phyloP scores from a whole-genome alignment of 2,329 filamentous ascomycete species.

The Botrytis elliptica region DNA sequence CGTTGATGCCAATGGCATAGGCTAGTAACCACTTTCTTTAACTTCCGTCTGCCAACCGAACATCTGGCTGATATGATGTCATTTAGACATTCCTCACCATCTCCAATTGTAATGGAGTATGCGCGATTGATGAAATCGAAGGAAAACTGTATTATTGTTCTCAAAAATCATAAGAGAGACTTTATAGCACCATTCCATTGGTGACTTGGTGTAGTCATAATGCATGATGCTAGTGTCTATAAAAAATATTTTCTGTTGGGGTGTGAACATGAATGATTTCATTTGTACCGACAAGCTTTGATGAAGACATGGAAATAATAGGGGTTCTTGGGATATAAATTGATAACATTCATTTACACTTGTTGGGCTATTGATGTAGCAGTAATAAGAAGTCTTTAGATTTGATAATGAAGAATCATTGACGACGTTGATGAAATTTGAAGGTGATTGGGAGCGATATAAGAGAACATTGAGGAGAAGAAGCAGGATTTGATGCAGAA shows the following conservation, averaged over 20 bases:
- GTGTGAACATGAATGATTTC: neutral
- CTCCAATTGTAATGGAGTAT: neutral
- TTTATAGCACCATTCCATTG: neutral
- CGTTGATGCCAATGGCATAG: neutral
- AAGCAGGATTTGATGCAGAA: neutral
- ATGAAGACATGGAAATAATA: neutral
- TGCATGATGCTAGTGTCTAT: neutral
- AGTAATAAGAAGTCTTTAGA: too few relatives aligned
- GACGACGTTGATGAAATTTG: neutral
- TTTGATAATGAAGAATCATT: neutral
- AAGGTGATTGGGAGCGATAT: neutral
- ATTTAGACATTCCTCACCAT: neutral
- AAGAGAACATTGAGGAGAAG: neutral
- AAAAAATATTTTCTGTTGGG: too few relatives aligned
- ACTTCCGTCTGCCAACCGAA: neutral
- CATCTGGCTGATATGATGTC: neutral
- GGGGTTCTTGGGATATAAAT: too few relatives aligned
- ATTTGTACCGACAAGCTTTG: neutral
- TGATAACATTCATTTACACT: neutral
- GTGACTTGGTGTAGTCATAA: neutral
- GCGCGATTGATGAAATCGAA: neutral
- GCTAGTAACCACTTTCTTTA: neutral
- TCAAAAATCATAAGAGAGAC: neutral
- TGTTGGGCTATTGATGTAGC: neutral
- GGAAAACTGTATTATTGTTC: neutral